phyloP scores from a whole-genome alignment of 768 basidiomycete genomes.

The Termitomyces sp. region DNA sequence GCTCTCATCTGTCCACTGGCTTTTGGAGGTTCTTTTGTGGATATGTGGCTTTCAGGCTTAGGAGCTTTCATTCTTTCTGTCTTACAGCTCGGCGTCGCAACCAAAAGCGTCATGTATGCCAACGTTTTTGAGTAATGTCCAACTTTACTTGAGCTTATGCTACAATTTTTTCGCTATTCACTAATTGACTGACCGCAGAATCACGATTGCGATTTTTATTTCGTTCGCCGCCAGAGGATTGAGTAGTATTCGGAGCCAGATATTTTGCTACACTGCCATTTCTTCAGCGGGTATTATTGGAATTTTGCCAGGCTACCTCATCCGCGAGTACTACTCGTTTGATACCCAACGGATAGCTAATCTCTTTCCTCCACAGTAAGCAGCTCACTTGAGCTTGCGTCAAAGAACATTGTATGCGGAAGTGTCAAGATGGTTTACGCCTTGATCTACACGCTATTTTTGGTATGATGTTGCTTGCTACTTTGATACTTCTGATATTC shows the following conservation, averaged over 20 bases:
- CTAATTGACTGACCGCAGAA: constrained; percentile 39
- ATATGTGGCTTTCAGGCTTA: constrained; percentile 78
- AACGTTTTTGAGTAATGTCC: constrained; percentile 80
- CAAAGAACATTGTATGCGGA: constrained; percentile 82
- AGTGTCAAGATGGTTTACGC: constrained; percentile 88
- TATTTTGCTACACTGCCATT: constrained; percentile 91
- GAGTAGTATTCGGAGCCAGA: constrained; percentile 68
- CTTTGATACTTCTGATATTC: not conserved
- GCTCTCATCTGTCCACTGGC: constrained; percentile 81
- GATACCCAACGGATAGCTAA: constrained; percentile 1
- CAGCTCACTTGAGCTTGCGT: constrained; percentile 79
- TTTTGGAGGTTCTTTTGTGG: constrained; percentile 80
- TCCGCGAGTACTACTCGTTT: constrained; percentile 44
- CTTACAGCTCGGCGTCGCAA: constrained; percentile 71
- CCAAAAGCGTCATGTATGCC: constrained; percentile 77
- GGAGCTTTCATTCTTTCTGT: constrained; percentile 66
- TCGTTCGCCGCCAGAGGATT: constrained; percentile 81
- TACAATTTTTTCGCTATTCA: constrained; percentile 22
- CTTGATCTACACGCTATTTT: constrained; percentile 81
- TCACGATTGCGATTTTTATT: constrained; percentile 77
- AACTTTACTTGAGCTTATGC: not conserved
- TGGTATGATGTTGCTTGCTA: constrained; percentile 32
- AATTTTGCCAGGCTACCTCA: constrained; percentile 87
- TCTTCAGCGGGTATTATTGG: constrained; percentile 86
- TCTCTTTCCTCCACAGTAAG: constrained; percentile 43